Percentiles rank a stretch among this genome's conserved stretches.
These are phyloP conservation scores for Chimonanthus salicifolius DNA, from an alignment of 164 flowering plant genomes.

Conservation along the genomic window DNA sequence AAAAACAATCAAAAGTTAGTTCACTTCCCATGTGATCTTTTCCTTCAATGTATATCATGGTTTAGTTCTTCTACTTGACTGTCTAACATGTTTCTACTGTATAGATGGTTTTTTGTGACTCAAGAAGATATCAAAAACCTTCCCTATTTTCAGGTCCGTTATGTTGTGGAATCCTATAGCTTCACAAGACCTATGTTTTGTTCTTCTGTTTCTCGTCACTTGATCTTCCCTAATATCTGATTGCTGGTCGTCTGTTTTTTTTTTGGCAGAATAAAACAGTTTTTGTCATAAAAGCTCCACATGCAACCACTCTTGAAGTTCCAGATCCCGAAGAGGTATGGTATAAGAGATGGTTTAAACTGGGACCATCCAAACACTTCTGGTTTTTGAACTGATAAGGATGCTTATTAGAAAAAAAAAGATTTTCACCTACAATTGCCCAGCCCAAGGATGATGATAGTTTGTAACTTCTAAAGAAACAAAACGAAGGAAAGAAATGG, in stretches of 20 bases:
- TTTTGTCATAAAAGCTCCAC: constrained; percentile 68
- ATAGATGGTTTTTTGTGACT: constrained; percentile 48
- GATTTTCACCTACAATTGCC: too few species aligned
- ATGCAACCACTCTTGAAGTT: constrained; percentile 62
- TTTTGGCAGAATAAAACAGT: constrained; percentile 50
- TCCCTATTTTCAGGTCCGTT: constrained; percentile 54
- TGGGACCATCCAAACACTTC: too few species aligned
- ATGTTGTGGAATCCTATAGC: not conserved
- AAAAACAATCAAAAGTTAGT: constrained; percentile 42
- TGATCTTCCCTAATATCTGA: not conserved
- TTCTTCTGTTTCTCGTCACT: not conserved
- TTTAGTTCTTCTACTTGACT: constrained; percentile 6
- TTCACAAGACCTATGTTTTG: not conserved
- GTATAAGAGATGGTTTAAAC: constrained; percentile 12
- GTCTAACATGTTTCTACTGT: constrained; percentile 9
- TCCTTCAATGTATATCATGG: not conserved
- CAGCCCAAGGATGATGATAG: too few species aligned
- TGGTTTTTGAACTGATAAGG: too few species aligned
- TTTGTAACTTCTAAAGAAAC: too few species aligned
- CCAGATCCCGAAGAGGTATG: constrained; percentile 69
- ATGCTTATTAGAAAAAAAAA: too few species aligned
- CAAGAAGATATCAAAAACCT: constrained; percentile 55
- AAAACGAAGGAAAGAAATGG: too few species aligned
- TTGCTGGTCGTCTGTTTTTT: not conserved
- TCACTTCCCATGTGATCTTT: not conserved